These are phyloP conservation scores for Didymella arachidicola DNA, from an alignment of 2,329 filamentous ascomycete genomes.

Conservation along the genomic window DNA sequence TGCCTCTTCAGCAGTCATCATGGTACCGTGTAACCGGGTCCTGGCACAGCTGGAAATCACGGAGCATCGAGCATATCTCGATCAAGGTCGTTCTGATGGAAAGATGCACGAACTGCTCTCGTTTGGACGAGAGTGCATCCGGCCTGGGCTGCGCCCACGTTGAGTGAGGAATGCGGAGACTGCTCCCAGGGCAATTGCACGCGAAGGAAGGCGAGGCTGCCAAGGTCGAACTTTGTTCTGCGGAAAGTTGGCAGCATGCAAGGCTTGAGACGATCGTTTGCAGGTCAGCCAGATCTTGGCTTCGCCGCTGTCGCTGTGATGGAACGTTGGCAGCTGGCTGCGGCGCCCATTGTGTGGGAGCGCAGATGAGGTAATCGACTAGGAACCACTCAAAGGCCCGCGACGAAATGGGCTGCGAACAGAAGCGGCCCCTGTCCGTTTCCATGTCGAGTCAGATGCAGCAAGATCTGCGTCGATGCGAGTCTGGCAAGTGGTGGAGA, in stretches of 20 bases:
- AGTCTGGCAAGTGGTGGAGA: slow-evolving; percentile 37
- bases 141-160: slow-evolving; percentile 18
- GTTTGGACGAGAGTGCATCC: slow-evolving; percentile 16
- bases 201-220: slow-evolving; percentile 26
- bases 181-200: slow-evolving; percentile 17
- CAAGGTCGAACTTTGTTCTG: slow-evolving; percentile 21
- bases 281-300: slow-evolving; percentile 31
- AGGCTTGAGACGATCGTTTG: slow-evolving; percentile 31
- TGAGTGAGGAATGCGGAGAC: slow-evolving; percentile 20
- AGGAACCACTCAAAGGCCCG: slow-evolving; percentile 22
- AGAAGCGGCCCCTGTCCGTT: slow-evolving; percentile 37
- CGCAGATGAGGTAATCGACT: slow-evolving; percentile 37
- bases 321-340: slow-evolving; percentile 45
- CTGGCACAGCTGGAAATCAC: slow-evolving; percentile 25
- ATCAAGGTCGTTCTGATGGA: neutral
- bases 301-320: slow-evolving; percentile 31
- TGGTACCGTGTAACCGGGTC: slow-evolving; percentile 43
- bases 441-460: slow-evolving; percentile 46
- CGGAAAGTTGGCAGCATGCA: slow-evolving; percentile 15
- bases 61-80: neutral
- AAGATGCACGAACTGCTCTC: slow-evolving; percentile 15
- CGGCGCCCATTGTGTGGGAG: slow-evolving; percentile 35
- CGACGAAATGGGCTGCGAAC: slow-evolving; percentile 38
- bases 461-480: slow-evolving; percentile 39
- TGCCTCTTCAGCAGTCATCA: slow-evolving; percentile 34